phyloP scores from a whole-genome alignment of 768 basidiomycete species.

The Termitomyces bulborhizus region DNA sequence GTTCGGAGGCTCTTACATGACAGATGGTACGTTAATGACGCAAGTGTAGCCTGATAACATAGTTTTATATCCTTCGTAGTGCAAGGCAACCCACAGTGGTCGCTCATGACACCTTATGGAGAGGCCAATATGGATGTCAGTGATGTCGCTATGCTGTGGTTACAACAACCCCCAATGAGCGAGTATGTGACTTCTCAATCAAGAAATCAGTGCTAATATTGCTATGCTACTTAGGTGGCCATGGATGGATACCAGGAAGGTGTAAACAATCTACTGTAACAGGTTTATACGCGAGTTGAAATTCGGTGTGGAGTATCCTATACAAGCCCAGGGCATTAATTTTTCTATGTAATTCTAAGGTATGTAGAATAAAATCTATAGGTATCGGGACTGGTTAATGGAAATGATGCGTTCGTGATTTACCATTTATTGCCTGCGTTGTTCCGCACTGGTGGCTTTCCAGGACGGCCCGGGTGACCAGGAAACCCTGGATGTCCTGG shows the following conservation, averaged over 20 bases:
- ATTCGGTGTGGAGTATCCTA: neutral
- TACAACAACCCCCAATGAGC: constrained; percentile 11
- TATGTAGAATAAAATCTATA: neutral
- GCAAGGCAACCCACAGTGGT: constrained; percentile 4
- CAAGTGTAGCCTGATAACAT: no score
- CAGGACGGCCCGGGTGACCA: constrained; percentile 7
- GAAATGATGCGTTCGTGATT: neutral
- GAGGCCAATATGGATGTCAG: constrained; percentile 9
- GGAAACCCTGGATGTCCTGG: constrained; percentile 11
- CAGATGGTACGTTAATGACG: neutral
- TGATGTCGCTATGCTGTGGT: constrained; percentile 10
- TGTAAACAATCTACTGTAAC: neutral
- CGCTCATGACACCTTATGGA: neutral
- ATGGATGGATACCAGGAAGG: constrained; percentile 7
- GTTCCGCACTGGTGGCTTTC: neutral
- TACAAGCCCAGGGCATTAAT: neutral
- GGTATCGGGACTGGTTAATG: neutral
- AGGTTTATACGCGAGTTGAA: neutral
- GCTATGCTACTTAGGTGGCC: neutral
- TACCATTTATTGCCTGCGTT: neutral
- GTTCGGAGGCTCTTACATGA: neutral
- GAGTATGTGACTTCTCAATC: neutral
- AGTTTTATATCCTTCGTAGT: neutral
- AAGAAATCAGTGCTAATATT: neutral
- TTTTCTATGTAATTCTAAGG: neutral